Base-by-base conservation (phyloP, 1,284 basidiomycete species). In the Amylostereum chailletii region DNA sequence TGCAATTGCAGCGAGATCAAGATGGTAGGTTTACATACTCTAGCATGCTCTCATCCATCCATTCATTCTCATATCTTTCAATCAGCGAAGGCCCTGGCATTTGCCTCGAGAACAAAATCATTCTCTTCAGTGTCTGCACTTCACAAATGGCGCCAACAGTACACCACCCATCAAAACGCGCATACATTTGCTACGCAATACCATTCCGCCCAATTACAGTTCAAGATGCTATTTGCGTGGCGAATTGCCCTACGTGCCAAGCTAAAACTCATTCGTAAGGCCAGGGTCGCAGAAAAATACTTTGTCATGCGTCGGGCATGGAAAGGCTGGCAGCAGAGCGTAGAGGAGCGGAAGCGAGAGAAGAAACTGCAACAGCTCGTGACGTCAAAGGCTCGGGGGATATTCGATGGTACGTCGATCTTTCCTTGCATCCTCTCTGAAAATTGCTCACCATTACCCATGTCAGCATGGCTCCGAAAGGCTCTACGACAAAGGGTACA, bases 211-310 rank as follows among this genome's bases (percentile, higher is more conserved):
- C 73, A 71, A 50, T 55, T 76, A 33, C 68, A 69, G 26, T 76
- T 71, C 56, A 73, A 70, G 54, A 65, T 69, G 43, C 62, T 86
- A 11, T 59, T 78, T 4, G 60, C 59, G 11, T 89, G 86, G 86
- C 76, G 82, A 8, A 57, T 81, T 31, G 66, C 71, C 33, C 65
- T 86, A 45, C 74, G 77, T 11, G 64, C 70, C 19, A 74, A 72
- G 48, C 55, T 79, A 37, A 77, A 77, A 53, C 58, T 72, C 57
- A 61, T 70, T 40, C 80, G 78, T 56, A 74, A 83, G 53, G 86
- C 83, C 3, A 76, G 75, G 57, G 64, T 74, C 45, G 76, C 77
- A 0, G 69, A 79, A 55, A 76, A 71, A 51, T 78, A 71, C 52
- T 74, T 88, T 51, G 53, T 75, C 1, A 65, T 71, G 51, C 70